Evolutionary conservation across 2,329 filamentous ascomycete species (phyloP).

Genomic region (Cladorrhinum sp.): DNA sequence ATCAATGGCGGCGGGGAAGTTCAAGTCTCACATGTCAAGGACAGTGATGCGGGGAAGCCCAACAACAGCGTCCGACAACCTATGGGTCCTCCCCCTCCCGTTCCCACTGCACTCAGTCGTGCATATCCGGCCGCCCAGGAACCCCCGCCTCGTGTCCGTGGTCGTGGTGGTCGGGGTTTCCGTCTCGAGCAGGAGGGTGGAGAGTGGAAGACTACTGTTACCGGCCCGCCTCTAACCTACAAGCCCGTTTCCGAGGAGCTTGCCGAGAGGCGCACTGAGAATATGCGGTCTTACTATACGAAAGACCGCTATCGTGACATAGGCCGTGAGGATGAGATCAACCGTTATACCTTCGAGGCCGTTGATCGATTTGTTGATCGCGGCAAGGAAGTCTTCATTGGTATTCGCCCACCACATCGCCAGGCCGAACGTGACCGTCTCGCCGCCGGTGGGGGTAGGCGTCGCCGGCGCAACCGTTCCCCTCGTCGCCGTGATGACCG

Average conservation of each 20-base stretch:
- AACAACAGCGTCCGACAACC: constrained; percentile 21
- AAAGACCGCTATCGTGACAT: constrained; percentile 40
- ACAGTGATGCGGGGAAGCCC: constrained; percentile 29
- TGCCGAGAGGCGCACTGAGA: constrained; percentile 61
- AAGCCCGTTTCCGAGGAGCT: constrained; percentile 62
- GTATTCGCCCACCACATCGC: constrained; percentile 58
- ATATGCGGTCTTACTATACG: constrained; percentile 48
- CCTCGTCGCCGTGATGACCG: constrained; percentile 10
- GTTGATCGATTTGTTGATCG: constrained; percentile 66
- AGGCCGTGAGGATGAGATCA: constrained; percentile 54
- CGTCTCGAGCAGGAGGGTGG: constrained; percentile 22
- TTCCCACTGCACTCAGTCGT: constrained; percentile 25
- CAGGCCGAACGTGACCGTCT: constrained; percentile 41
- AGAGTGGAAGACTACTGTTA: constrained; percentile 36
- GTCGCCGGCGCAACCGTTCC: constrained; percentile 5
- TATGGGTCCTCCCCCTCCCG: constrained; percentile 11
- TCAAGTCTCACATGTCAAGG: constrained; percentile 55
- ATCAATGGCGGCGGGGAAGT: constrained; percentile 52
- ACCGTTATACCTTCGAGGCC: constrained; percentile 72
- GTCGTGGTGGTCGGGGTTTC: constrained; percentile 1
- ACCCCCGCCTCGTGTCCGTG: constrained; percentile 30
- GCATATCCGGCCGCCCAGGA: constrained; percentile 25
- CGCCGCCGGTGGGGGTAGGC: constrained; percentile 33
- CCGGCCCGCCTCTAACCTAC: constrained; percentile 44
- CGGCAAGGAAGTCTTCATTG: constrained; percentile 67